A percentile compares a stretch with the other conserved stretches of the same genome.
These are phyloP conservation scores for Knoxdaviesia proteae DNA, from an alignment of 2,329 filamentous ascomycete genomes.

Conservation along the genomic window DNA sequence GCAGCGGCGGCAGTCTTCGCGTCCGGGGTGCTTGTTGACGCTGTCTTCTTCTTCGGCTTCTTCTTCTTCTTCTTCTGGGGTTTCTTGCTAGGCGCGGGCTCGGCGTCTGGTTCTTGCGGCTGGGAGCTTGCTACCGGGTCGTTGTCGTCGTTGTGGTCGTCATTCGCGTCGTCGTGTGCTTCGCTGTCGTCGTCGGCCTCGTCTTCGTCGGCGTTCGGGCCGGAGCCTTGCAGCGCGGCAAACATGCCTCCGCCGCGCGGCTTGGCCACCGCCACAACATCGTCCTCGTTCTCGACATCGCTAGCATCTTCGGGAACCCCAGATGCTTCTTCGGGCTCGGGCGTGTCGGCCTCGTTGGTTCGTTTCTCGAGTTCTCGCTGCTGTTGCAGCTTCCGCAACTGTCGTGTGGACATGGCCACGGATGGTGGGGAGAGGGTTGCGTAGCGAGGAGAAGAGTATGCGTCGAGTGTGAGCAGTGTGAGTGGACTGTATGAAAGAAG, in stretches of 20 bases:
- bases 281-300: slow-evolving; percentile 12
- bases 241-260: slow-evolving; percentile 24
- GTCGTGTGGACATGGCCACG: slow-evolving; percentile 25
- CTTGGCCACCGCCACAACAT: slow-evolving; percentile 11
- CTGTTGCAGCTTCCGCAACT: slow-evolving; percentile 29
- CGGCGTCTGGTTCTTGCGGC: slow-evolving; percentile 5
- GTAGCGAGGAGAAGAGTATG: too few species aligned
- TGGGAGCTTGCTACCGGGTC: slow-evolving; percentile 7
- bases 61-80: slow-evolving; percentile 17
- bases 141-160: slow-evolving; percentile 14
- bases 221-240: slow-evolving; percentile 26
- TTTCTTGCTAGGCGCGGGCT: slow-evolving; percentile 5
- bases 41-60: slow-evolving; percentile 12
- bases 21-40: slow-evolving; percentile 10
- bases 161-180: slow-evolving; percentile 16
- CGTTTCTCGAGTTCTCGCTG: slow-evolving; percentile 21
- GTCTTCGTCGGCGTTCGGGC: slow-evolving; percentile 18
- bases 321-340: neutral
- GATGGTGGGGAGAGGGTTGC: too few species aligned
- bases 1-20: slow-evolving; percentile 9
- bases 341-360: slow-evolving; percentile 2
- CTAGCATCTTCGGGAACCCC: slow-evolving; percentile 4
- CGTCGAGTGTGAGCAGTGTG: too few species aligned
- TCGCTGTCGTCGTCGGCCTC: slow-evolving; percentile 21
- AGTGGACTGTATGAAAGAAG: too few species aligned